Conservation (phyloP, 257 asterid genomes). For the Parsonsia alboflavescens region DNA sequence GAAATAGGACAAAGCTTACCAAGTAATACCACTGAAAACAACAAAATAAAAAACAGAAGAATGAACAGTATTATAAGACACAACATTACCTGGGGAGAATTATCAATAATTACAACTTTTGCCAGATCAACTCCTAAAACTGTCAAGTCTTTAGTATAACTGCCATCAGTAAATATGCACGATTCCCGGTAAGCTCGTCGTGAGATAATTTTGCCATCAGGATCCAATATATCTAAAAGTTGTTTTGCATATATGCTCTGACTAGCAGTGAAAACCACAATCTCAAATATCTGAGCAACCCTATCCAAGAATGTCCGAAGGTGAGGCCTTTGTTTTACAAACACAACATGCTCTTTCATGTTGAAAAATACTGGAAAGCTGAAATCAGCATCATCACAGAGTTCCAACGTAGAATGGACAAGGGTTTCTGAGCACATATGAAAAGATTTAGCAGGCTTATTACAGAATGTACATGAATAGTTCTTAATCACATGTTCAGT, state of each 20-base stretch:
- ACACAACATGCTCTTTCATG: constrained; percentile 79
- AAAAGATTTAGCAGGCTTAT: neutral
- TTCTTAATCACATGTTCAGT: neutral
- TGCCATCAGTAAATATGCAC: constrained; percentile 71
- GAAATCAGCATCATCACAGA: constrained; percentile 78
- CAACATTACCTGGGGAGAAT: constrained; percentile 79
- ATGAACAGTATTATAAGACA: neutral
- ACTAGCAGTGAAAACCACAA: constrained; percentile 91
- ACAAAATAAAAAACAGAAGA: neutral
- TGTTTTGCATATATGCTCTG: constrained; percentile 91
- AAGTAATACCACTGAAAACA: neutral
- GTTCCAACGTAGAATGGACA: constrained; percentile 85
- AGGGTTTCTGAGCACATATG: constrained; percentile 71
- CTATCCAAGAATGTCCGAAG: constrained; percentile 66
- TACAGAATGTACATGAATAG: neutral
- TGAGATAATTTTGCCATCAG: constrained; percentile 69
- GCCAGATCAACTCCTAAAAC: constrained; percentile 92
- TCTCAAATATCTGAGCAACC: constrained; percentile 83
- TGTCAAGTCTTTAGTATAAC: constrained; percentile 82
- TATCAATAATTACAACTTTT: constrained; percentile 81
- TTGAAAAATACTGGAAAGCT: constrained; percentile 79
- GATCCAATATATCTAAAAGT: constrained; percentile 85
- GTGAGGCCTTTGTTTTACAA: constrained; percentile 85
- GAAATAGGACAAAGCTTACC: neutral
- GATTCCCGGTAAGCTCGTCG: constrained; percentile 94